Percentiles rank a stretch among this genome's conserved stretches.
These are phyloP conservation scores for Talaromyces nanjingensis DNA, from an alignment of 495 filamentous ascomycete genomes.

Conservation along the genomic window DNA sequence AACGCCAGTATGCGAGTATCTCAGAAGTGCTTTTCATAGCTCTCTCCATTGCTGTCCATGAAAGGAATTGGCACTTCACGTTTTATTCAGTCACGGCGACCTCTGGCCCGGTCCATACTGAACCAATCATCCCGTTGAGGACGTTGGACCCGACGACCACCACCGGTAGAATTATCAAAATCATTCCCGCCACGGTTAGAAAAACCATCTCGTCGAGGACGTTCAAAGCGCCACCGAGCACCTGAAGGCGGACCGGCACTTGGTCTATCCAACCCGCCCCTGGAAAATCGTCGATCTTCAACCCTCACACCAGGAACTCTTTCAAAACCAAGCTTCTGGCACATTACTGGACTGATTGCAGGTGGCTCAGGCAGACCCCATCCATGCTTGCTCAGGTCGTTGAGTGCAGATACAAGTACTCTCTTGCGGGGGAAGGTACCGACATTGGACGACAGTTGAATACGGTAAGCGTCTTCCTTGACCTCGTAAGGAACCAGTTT, in stretches of 20 bases:
- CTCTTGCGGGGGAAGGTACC: conserved; percentile 23
- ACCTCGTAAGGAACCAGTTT: conserved; percentile 21
- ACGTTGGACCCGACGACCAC: neutral
- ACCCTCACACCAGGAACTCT: conserved; percentile 39
- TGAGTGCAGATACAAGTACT: conserved; percentile 46
- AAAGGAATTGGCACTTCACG: neutral
- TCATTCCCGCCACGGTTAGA: neutral
- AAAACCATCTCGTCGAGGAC: neutral
- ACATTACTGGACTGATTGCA: conserved; percentile 32
- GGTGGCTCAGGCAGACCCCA: conserved; percentile 59
- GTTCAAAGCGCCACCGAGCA: neutral
- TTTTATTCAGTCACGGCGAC: neutral
- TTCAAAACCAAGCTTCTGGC: conserved; percentile 38
- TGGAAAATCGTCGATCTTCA: neutral
- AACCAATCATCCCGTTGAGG: neutral
- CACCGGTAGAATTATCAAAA: neutral
- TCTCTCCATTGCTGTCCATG: neutral
- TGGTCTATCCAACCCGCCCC: neutral
- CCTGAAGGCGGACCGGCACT: neutral
- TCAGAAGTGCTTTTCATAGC: neutral
- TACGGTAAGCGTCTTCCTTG: conserved; percentile 49
- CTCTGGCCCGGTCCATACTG: neutral
- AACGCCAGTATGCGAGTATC: neutral
- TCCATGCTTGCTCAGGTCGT: conserved; percentile 51
- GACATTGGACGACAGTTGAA: conserved; percentile 33